phyloP scores from a whole-genome alignment of 257 asterid genomes.

The Solanum piurae region DNA sequence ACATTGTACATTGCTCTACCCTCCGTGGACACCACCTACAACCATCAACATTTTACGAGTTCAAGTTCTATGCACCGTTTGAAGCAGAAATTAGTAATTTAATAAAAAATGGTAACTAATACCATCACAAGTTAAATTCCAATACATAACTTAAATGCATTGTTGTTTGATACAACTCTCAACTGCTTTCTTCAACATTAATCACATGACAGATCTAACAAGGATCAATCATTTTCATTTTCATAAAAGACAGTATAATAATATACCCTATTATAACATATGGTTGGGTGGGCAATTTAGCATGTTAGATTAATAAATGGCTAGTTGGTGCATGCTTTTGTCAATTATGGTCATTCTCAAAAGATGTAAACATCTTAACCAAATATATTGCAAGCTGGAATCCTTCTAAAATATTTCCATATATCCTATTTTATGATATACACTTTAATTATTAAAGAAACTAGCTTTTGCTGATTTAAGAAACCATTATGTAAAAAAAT shows the following conservation, averaged over 20 bases:
- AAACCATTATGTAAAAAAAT: not conserved
- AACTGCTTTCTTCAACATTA: not conserved
- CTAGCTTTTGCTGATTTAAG: not conserved
- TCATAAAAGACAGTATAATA: not conserved
- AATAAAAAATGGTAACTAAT: not conserved
- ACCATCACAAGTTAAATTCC: not conserved
- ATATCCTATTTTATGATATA: not conserved
- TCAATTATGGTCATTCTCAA: not conserved
- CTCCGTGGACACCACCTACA: conserved; percentile 87
- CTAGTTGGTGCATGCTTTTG: not conserved
- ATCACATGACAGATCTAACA: not conserved
- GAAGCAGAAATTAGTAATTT: not conserved
- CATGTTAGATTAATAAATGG: not conserved
- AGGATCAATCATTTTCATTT: not conserved
- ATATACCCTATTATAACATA: not conserved
- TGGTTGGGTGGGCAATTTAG: not conserved
- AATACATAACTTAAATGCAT: not conserved
- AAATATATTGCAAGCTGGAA: conserved; percentile 7
- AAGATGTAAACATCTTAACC: not conserved
- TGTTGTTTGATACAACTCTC: not conserved
- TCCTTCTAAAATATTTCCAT: not conserved
- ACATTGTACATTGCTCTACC: conserved; percentile 97
- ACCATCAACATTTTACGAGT: not conserved
- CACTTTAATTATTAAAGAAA: not conserved
- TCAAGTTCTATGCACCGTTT: not conserved